Percentiles rank a stretch among this genome's conserved stretches.
These are phyloP conservation scores for Aegilops speltoides DNA, from an alignment of 176 grass and related monocot genomes.

Conservation along the genomic window DNA sequence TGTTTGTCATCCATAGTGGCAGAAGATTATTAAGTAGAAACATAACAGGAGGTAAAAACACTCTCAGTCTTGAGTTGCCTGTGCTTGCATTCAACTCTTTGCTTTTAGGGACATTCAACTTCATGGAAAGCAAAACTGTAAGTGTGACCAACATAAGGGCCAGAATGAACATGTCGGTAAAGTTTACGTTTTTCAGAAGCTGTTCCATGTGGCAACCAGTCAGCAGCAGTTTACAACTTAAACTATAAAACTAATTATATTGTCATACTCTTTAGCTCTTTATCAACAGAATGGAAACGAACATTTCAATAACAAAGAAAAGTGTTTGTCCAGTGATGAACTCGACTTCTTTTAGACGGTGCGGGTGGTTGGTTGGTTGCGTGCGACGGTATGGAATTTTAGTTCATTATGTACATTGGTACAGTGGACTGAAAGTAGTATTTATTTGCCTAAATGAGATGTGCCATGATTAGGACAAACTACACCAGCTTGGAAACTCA, in stretches of 20 bases:
- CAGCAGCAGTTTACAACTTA: not conserved
- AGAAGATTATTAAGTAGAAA: constrained; percentile 24
- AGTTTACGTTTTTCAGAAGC: not conserved
- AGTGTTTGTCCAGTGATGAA: not conserved
- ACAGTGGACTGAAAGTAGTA: not conserved
- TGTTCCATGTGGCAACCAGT: not conserved
- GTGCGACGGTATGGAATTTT: not conserved
- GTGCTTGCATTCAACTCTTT: not conserved
- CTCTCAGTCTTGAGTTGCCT: not conserved
- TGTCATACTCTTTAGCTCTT: not conserved
- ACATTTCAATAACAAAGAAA: not conserved
- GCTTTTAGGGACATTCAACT: not conserved
- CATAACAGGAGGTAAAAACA: not conserved
- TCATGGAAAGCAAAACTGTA: constrained; percentile 10
- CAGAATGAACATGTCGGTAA: not conserved
- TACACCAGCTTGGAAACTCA: not conserved
- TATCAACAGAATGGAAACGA: not conserved
- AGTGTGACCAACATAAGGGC: not conserved
- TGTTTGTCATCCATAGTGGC: not conserved
- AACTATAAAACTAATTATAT: not conserved
- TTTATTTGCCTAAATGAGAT: constrained; percentile 1
- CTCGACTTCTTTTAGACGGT: not conserved
- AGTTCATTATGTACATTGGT: not conserved
- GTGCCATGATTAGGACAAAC: not conserved
- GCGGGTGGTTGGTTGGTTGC: not conserved